Base-by-base conservation (phyloP, 2,329 filamentous ascomycete species). In the Colletotrichum sp. region DNA sequence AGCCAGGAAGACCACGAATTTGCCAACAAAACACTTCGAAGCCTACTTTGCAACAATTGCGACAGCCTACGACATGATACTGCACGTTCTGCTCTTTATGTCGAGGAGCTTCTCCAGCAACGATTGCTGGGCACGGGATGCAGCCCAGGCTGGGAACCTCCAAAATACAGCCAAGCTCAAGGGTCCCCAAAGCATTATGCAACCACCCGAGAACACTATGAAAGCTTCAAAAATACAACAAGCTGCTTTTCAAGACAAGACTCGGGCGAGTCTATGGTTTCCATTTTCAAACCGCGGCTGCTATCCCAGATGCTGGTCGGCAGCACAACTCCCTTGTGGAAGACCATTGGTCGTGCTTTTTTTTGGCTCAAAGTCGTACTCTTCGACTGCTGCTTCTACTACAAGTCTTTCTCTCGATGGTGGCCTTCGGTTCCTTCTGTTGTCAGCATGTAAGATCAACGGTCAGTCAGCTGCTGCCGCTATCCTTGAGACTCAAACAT, bases 401-500 rank as follows among this genome's bases (percentile, higher is more conserved):
- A 55, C 24, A 55, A 55, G 52, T 21, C 21, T 57, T 57, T 57
- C 1, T 57, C 52, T 26, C 24, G 15, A 57, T 4, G 0, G 5
- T 57, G 1, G 21, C 52, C 5, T 57, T 2, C 15, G 21, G 52
- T 24, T 21, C 3, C 52, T 57, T 0, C 21, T 57, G 15, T 57
- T 57, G 24, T 0, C 2, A 57, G 12, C 24, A 57, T 0, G 0
- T 57, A 5, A 26, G 21, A 15, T 26, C 24, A 2, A 26, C 15
- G 24, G 13, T 26, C 15, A 5, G 52, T 3, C 24, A 57, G 21
- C 52, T 57, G 15, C 24, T 57, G 15, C 15, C 24, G 15, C 24
- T 57, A 4, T 57, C 21, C 3, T 57, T 57, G 24, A 1, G 21
- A 26, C 52, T 26, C 15, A 57, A 55, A 57, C 24, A 7, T 57